These are phyloP conservation scores for Monosporozyma aquatica DNA, from an alignment of 805 yeast genomes.

Conservation along the genomic window DNA sequence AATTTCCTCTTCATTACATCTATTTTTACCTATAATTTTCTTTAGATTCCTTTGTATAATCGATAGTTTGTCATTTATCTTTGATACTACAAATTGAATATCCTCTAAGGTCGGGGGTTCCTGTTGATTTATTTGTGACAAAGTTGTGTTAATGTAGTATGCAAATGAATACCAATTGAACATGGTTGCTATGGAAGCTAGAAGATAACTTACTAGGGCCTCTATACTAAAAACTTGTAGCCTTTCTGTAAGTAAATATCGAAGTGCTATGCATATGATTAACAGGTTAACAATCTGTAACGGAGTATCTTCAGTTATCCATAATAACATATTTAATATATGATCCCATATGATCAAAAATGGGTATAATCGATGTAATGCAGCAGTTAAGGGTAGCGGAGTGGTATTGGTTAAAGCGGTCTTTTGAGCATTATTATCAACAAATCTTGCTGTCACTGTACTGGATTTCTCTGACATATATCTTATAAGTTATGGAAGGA, in stretches of 20 bases:
- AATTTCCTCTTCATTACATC: not conserved
- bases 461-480: not conserved
- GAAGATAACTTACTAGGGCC: conserved; percentile 9
- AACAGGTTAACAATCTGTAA: conserved; percentile 22
- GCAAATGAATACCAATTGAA: conserved; percentile 11
- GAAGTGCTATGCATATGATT: conserved; percentile 11
- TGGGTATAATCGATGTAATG: conserved; percentile 23
- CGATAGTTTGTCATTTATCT: conserved; percentile 20
- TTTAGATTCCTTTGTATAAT: conserved; percentile 15
- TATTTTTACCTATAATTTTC: not conserved
- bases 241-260: conserved; percentile 6
- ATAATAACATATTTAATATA: conserved; percentile 19
- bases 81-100: conserved; percentile 19
- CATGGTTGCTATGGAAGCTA: conserved; percentile 16
- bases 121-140: conserved; percentile 11
- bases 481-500: too few relatives aligned
- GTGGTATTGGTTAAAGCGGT: conserved; percentile 17
- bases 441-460: conserved; percentile 11
- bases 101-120: conserved; percentile 31
- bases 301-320: conserved; percentile 23
- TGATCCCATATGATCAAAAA: conserved; percentile 22
- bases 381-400: conserved; percentile 16
- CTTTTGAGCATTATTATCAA: conserved; percentile 17
- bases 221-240: not conserved
- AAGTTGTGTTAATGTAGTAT: conserved; percentile 18